Conservation (phyloP, 2,329 filamentous ascomycete species). For the Ustulina deusta region DNA sequence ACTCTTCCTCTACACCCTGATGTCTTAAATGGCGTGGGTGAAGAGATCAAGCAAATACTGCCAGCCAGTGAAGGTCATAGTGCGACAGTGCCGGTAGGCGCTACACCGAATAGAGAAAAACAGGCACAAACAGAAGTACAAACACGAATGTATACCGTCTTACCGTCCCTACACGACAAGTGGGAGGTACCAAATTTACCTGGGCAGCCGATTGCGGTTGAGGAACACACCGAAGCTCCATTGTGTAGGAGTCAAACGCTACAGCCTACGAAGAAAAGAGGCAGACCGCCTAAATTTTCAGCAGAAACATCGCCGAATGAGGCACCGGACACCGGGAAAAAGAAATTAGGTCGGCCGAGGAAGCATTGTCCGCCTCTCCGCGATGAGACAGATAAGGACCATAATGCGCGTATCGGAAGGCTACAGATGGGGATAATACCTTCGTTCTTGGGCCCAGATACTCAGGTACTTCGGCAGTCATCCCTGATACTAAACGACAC, state of each 20-base stretch:
- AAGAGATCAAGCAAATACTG: too few species aligned
- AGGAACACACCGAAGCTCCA: neutral
- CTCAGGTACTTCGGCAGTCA: neutral
- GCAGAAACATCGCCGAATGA: neutral
- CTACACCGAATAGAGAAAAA: constrained; percentile 3
- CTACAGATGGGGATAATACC: constrained; percentile 22
- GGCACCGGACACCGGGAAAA: constrained; percentile 9
- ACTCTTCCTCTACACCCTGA: neutral
- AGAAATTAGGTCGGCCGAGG: constrained; percentile 23
- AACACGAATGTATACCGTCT: neutral
- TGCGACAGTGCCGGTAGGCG: neutral
- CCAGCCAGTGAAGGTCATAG: neutral
- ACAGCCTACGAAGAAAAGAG: constrained; percentile 28
- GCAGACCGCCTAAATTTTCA: constrained; percentile 19
- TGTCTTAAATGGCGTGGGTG: neutral
- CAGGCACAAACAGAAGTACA: constrained; percentile 1
- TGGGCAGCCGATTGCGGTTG: neutral
- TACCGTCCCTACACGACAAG: neutral
- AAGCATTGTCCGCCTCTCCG: constrained; percentile 19
- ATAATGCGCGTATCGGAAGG: constrained; percentile 14
- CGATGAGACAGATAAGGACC: constrained; percentile 16
- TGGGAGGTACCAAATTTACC: constrained; percentile 24
- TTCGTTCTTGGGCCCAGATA: neutral
- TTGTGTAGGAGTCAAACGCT: neutral
- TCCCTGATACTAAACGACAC: neutral